Base-by-base conservation (phyloP, 345 rosid genomes). In the Rhizophora apiculata region DNA sequence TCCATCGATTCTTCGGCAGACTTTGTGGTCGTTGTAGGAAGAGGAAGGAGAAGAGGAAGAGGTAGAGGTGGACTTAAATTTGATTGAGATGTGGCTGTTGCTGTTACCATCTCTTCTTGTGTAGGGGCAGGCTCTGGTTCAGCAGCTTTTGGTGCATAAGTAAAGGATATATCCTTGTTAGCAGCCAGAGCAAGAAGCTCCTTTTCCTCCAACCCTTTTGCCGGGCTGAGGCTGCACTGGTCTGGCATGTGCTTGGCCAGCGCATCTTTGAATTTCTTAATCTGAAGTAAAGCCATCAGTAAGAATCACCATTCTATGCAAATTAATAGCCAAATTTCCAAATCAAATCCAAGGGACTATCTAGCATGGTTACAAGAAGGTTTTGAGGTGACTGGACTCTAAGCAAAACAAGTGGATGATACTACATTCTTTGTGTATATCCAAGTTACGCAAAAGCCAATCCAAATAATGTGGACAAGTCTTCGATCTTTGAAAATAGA, bases 251-350 rank as follows among this genome's bases (percentile, higher is more conserved):
- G 91, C 87, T 87, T 95, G 15, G 91, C 96, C 78, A 95, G 70
- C 18, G 99, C 96, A 65, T 92, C 96, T 80, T 80, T 88, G 74
- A 95, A 95, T 77, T 95, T 95, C 81, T 92, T 92, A 37, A 95
- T 92, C 99, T 92, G 85, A 21, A 62, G 64, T 48, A 64, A 43
- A 18, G 61, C 29, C 18, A 30, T 10, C 8, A 65, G 22, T 24
- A 26, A 68, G 59, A 64, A 34, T 32, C 13, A 21, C 67, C 32
- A 57, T 19, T n/a, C 15, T 6, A 43, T 43, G 49, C 49, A 43
- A 15, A 3, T 43, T 43, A 13, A 43, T 2, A 43, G 49, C 49
- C 16, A 43, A 43, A 43, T 13, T 5, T 43, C 19, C 49, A 11
- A 43, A 15, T 43, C 49, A 43, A 43, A 43, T 43, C 49, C 18